Conservation (phyloP, 768 basidiomycete species). For the Tylopilus felleus region DNA sequence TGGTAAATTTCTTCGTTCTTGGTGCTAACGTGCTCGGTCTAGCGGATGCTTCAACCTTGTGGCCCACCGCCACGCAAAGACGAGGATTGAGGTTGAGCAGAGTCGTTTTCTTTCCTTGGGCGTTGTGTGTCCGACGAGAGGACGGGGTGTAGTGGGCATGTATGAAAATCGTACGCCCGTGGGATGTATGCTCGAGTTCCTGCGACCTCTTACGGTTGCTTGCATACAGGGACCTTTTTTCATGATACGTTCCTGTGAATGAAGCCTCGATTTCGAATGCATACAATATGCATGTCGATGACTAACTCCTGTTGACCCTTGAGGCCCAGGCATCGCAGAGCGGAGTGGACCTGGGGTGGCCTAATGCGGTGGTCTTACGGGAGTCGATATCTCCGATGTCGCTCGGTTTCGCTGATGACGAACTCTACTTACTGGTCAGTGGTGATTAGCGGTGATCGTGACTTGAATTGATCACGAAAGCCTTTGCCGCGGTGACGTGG, state of each 20-base stretch:
- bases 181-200: background rate
- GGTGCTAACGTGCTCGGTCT: slow-evolving; percentile 24
- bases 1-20: background rate
- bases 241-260: background rate
- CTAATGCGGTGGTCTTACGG: background rate
- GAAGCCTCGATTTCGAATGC: background rate
- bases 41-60: slow-evolving; percentile 95
- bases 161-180: background rate
- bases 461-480: background rate
- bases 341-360: background rate
- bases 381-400: background rate
- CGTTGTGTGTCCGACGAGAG: too few species aligned
- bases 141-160: background rate
- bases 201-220: background rate
- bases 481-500: background rate
- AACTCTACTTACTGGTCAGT: background rate
- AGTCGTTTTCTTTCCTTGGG: background rate
- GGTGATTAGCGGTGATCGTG: background rate
- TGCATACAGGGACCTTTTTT: background rate
- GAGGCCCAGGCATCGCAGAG: background rate
- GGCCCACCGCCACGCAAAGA: slow-evolving; percentile 90
- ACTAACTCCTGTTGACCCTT: background rate
- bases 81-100: slow-evolving; percentile 49
- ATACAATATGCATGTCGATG: background rate
- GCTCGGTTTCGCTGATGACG: background rate